Evolutionary conservation across 1,284 basidiomycete species (phyloP).

Genomic region (Microbotryum intermedium): DNA sequence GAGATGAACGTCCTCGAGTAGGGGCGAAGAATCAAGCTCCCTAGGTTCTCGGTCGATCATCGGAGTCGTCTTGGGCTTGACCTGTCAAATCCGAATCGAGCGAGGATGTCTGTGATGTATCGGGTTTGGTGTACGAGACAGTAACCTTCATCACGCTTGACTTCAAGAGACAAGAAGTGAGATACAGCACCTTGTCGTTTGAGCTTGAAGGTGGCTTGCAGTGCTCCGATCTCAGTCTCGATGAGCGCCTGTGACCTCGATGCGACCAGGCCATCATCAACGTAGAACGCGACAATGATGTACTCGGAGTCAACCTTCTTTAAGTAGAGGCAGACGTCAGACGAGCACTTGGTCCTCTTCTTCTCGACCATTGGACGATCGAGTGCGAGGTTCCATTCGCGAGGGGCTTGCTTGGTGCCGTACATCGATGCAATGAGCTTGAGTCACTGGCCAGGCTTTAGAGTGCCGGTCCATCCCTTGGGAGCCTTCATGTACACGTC

Average conservation of each 20-base stretch:
- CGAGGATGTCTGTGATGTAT: conserved; percentile 40
- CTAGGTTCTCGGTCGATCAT: too few species aligned
- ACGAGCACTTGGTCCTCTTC: neutral
- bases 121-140: conserved; percentile 27
- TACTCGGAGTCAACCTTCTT: neutral
- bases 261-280: neutral
- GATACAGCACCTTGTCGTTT: too few species aligned
- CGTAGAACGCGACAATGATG: neutral
- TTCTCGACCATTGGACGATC: neutral
- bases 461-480: conserved; percentile 2
- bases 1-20: too few species aligned
- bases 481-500: conserved; percentile 8
- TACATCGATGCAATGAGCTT: neutral
- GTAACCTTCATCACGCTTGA: too few species aligned
- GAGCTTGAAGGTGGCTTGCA: too few species aligned
- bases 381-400: neutral
- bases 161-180: too few species aligned
- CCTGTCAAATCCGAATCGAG: too few species aligned
- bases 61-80: too few species aligned
- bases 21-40: too few species aligned
- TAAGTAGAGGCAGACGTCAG: neutral
- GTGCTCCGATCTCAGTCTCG: too few species aligned
- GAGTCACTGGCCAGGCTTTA: neutral
- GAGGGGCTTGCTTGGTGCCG: conserved; percentile 1
- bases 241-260: too few species aligned